Evolutionary conservation across 2,329 filamentous ascomycete genomes (phyloP).

Genomic region (Didymella segeticola): DNA sequence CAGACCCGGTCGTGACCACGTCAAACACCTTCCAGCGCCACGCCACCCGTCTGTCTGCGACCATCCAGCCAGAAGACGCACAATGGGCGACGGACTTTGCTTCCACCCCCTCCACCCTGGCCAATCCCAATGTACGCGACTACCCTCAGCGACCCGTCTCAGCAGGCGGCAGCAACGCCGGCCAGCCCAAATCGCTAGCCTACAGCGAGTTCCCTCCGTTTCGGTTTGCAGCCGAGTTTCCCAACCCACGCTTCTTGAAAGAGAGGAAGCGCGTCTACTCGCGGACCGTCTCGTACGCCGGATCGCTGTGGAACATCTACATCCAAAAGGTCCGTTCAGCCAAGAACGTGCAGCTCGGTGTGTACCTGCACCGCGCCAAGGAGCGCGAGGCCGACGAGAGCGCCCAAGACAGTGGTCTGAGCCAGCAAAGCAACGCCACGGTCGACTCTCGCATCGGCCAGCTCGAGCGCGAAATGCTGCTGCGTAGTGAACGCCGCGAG

Average conservation of each 20-base stretch:
- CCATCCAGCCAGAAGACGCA: conserved; percentile 61
- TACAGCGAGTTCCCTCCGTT: conserved; percentile 65
- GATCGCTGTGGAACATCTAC: conserved; percentile 67
- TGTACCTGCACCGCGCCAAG: conserved; percentile 66
- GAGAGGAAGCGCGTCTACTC: conserved; percentile 67
- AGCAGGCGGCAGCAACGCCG: conserved; percentile 44
- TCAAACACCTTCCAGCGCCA: conserved; percentile 55
- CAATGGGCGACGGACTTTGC: conserved; percentile 64
- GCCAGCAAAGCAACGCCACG: conserved; percentile 50
- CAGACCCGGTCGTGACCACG: conserved; percentile 59
- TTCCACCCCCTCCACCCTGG: conserved; percentile 52
- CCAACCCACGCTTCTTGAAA: conserved; percentile 62
- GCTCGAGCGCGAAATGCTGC: conserved; percentile 60
- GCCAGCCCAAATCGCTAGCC: conserved; percentile 49
- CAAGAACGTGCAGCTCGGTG: conserved; percentile 64
- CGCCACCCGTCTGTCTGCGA: conserved; percentile 57
- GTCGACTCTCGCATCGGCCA: conserved; percentile 63
- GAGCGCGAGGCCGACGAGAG: conserved; percentile 59
- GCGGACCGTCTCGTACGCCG: conserved; percentile 65
- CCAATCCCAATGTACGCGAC: conserved; percentile 44
- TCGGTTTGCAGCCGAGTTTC: conserved; percentile 65
- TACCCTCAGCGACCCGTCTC: conserved; percentile 42
- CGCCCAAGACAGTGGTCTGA: conserved; percentile 47
- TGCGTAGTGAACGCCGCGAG: conserved; percentile 49
- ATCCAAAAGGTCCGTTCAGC: conserved; percentile 64